Base-by-base conservation (phyloP, 306 rosid genomes). In the Oxytropis ochrocephala region DNA sequence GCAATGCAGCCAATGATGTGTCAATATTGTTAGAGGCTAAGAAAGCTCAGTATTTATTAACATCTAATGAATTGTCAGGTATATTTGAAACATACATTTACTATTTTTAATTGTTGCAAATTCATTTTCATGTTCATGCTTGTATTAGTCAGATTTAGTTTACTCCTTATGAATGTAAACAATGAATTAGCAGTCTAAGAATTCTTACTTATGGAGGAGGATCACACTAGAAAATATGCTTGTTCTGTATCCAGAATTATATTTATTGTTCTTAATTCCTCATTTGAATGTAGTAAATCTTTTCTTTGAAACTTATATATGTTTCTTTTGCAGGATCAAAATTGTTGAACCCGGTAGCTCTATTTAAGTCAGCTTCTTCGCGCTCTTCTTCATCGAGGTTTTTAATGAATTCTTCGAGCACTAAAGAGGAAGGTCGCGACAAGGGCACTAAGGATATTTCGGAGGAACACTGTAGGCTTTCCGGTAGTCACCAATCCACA, bases 401-500 rank as follows among this genome's bases (percentile, higher is more conserved):
- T 84, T 58, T 84, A 39, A 55, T 42, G 18, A 85, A 66, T 77
- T 79, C 88, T 74, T 83, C n/a, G 9, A 38, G 77, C 52, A 21
- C 80, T n/a, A 69, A 42, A 57, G 88, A 85, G 56, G 94, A 91
- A 79, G 80, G 46, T n/a, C n/a, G n/a, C n/a, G n/a, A 33, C 38
- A 33, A 33, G 38, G 43, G 80, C 58, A 72, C 77, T 30, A 74
- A 80, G 57, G 91, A 91, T 72, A 18, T 82, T 64, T 64, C 85
- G 1, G 91, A 85, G 53, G 97, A 88, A 48, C 44, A 80, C 27
- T 79, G 83, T 76, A 64, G 74, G 74, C 70, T 81, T 75, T 81
- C 89, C n/a, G 86, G 80, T 36, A 76, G 95, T 80, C 99, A 94
- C 78, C 97, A 89, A 32, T 84, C 92, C 21, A 94, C 97, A 17